A percentile compares a stretch with the other conserved stretches of the same genome.
Conservation (phyloP, 805 yeast genomes). For the Kluyveromyces starmeri region DNA sequence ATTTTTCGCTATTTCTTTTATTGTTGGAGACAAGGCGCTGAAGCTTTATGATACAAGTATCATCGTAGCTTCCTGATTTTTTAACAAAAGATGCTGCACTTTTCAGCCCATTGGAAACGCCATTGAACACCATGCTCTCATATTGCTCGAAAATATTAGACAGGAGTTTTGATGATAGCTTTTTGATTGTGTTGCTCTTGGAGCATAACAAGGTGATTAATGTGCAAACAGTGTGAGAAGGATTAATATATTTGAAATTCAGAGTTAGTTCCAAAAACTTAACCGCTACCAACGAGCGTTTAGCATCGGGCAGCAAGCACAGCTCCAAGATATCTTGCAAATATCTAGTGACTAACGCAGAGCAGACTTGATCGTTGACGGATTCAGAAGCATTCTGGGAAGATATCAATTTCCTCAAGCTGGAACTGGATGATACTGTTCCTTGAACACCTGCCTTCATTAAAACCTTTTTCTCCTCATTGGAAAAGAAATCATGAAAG, state of each 20-base stretch:
- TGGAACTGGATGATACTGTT: slow-evolving; percentile 28
- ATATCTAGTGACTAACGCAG: slow-evolving; percentile 62
- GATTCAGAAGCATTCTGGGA: slow-evolving; percentile 35
- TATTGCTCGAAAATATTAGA: slow-evolving; percentile 50
- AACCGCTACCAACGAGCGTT: slow-evolving; percentile 42
- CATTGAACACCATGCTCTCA: slow-evolving; percentile 61
- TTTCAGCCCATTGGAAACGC: slow-evolving; percentile 54
- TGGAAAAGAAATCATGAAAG: slow-evolving; percentile 45
- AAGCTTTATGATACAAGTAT: slow-evolving; percentile 10
- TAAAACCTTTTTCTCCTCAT: slow-evolving; percentile 43
- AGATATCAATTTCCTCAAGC: slow-evolving; percentile 41
- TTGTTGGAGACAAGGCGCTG: slow-evolving; percentile 13
- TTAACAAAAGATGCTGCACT: slow-evolving; percentile 21
- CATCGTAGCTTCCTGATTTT: background rate
- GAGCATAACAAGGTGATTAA: slow-evolving; percentile 63
- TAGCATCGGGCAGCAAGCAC: slow-evolving; percentile 39
- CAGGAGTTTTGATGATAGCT: slow-evolving; percentile 46
- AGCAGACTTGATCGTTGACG: slow-evolving; percentile 55
- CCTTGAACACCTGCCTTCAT: slow-evolving; percentile 34
- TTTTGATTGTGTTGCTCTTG: slow-evolving; percentile 33
- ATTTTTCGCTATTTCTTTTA: slow-evolving; percentile 15
- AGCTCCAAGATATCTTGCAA: slow-evolving; percentile 38
- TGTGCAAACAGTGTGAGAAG: slow-evolving; percentile 59
- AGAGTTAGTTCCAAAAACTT: slow-evolving; percentile 48
- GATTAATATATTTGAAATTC: slow-evolving; percentile 64